Conservation (phyloP, 202 grass and related monocot genomes). For the Cymbopogon flexuosus region DNA sequence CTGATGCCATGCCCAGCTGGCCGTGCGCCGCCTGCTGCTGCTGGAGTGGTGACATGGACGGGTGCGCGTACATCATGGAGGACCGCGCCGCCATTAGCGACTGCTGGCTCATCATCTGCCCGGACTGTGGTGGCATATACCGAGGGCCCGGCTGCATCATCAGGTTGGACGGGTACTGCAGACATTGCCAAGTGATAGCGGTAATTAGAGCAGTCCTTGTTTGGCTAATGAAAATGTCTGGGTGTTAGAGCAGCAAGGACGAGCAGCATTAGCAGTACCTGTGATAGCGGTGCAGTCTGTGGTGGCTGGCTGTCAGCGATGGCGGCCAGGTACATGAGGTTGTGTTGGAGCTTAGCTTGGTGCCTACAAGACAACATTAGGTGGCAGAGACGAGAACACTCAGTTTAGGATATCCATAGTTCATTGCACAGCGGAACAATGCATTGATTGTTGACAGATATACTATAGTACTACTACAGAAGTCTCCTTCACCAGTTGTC, state of each 20-base stretch:
- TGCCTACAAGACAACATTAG: slow-evolving; percentile 49
- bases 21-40: slow-evolving; percentile 58
- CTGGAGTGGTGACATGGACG: slow-evolving; percentile 63
- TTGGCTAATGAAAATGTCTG: background rate
- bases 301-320: slow-evolving; percentile 95
- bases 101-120: slow-evolving; percentile 66
- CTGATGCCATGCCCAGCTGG: slow-evolving; percentile 54
- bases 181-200: background rate
- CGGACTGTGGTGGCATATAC: slow-evolving; percentile 70
- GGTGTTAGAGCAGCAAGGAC: background rate
- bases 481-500: background rate
- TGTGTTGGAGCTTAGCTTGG: slow-evolving; percentile 98
- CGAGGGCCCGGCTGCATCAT: slow-evolving; percentile 84
- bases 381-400: slow-evolving; percentile 1
- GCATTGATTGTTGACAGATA: background rate
- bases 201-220: background rate
- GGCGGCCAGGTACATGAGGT: slow-evolving; percentile 98
- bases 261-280: slow-evolving; percentile 37
- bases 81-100: slow-evolving; percentile 82
- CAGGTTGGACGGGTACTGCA: slow-evolving; percentile 79
- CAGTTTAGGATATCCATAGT: slow-evolving; percentile 1
- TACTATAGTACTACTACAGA: background rate
- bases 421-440: background rate
- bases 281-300: slow-evolving; percentile 63
- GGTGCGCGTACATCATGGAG: slow-evolving; percentile 79